Evolutionary conservation across 495 filamentous ascomycete genomes (phyloP).

Genomic region (Thozetella sp.): DNA sequence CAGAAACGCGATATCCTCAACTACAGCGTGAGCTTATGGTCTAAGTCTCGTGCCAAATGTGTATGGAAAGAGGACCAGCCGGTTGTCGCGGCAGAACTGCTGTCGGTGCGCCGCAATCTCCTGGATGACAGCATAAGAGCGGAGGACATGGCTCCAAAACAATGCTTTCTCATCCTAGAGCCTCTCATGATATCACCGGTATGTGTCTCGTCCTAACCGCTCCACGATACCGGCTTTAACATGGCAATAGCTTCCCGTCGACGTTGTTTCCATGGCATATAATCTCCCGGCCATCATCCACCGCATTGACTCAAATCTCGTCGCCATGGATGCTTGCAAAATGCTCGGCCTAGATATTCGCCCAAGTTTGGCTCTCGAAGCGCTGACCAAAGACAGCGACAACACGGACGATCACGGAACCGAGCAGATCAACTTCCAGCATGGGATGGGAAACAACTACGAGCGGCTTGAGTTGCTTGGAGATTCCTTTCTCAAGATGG

Average conservation of each 20-base stretch:
- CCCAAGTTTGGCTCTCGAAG: slow-evolving; percentile 78
- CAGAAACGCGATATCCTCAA: slow-evolving; percentile 35
- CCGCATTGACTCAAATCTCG: slow-evolving; percentile 78
- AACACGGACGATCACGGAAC: slow-evolving; percentile 78
- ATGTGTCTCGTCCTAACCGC: slow-evolving; percentile 28
- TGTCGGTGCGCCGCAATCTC: slow-evolving; percentile 79
- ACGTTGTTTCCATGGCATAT: slow-evolving; percentile 66
- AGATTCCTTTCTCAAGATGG: slow-evolving; percentile 94
- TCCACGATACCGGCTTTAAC: slow-evolving; percentile 13
- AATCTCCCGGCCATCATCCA: slow-evolving; percentile 83
- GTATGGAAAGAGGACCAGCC: slow-evolving; percentile 66
- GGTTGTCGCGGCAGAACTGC: slow-evolving; percentile 72
- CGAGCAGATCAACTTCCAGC: slow-evolving; percentile 73
- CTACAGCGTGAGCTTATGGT: slow-evolving; percentile 45
- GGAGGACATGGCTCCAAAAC: slow-evolving; percentile 30
- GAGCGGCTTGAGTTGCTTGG: slow-evolving; percentile 94
- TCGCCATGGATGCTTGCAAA: slow-evolving; percentile 67
- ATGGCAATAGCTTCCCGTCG: slow-evolving; percentile 59
- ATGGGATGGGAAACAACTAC: slow-evolving; percentile 96
- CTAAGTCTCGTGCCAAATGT: slow-evolving; percentile 21
- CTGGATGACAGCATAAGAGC: slow-evolving; percentile 59
- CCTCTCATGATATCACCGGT: slow-evolving; percentile 73
- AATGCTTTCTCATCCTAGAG: slow-evolving; percentile 51
- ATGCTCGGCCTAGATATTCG: slow-evolving; percentile 64
- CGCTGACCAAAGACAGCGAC: slow-evolving; percentile 93